These are phyloP conservation scores for Starmerella floris DNA, from an alignment of 805 yeast species.

Conservation along the genomic window DNA sequence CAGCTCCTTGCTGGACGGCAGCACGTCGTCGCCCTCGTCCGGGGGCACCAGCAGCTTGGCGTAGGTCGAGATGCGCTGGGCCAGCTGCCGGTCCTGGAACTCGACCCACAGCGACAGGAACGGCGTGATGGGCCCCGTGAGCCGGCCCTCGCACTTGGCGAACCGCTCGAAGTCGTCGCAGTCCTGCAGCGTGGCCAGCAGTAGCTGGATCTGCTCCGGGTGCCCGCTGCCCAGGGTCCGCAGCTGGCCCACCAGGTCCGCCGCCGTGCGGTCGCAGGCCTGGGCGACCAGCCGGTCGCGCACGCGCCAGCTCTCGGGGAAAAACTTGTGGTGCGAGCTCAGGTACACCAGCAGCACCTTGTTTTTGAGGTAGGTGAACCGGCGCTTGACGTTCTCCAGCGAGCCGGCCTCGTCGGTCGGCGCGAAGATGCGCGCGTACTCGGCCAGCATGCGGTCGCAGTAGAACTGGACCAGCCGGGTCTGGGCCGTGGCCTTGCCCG, in stretches of 20 bases:
- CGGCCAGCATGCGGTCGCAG: constrained; percentile 53
- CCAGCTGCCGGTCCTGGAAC: constrained; percentile 59
- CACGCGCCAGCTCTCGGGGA: constrained; percentile 65
- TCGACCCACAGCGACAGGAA: constrained; percentile 73
- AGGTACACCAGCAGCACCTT: constrained; percentile 46
- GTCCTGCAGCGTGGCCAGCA: constrained; percentile 56
- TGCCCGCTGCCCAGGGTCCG: constrained; percentile 24
- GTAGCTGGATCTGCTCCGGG: constrained; percentile 40
- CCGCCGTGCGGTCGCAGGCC: constrained; percentile 57
- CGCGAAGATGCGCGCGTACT: constrained; percentile 61
- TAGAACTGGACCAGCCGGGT: constrained; percentile 62
- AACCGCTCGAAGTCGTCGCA: constrained; percentile 75
- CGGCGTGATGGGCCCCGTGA: constrained; percentile 69
- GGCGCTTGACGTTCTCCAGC: constrained; percentile 66
- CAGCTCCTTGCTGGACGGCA: constrained; percentile 77
- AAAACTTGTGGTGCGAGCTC: constrained; percentile 37
- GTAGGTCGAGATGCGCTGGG: constrained; percentile 37
- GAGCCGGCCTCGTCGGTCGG: constrained; percentile 88
- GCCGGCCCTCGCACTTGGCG: constrained; percentile 32
- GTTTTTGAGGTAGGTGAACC: constrained; percentile 64
- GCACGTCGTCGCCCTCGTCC: constrained; percentile 39
- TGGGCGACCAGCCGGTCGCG: constrained; percentile 43
- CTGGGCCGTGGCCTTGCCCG: constrained; percentile 37
- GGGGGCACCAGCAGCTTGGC: constrained; percentile 33
- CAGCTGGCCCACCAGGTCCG: constrained; percentile 48